Evolutionary conservation across 306 rosid species (phyloP).

Genomic region (Oxytropis ochrocephala): DNA sequence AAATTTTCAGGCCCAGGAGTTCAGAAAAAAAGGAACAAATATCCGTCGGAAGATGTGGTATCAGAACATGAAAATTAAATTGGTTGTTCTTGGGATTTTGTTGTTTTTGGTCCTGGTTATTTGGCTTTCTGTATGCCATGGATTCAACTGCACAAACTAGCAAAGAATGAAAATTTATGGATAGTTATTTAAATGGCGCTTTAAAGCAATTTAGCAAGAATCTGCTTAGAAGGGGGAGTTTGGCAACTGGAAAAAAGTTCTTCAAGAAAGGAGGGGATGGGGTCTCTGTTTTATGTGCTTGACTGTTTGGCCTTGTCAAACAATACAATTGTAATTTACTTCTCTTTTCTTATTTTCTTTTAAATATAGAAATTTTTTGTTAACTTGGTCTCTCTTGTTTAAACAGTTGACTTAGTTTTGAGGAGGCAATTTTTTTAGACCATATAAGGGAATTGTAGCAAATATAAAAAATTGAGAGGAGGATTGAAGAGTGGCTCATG

Average conservation of each 20-base stretch:
- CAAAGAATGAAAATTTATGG: constrained; percentile 10
- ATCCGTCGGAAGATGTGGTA: constrained; percentile 88
- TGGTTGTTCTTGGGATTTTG: constrained; percentile 73
- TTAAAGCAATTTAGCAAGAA: background rate
- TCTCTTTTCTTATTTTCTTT: background rate
- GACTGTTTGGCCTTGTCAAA: constrained; percentile 26
- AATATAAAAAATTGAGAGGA: background rate
- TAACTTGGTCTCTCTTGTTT: background rate
- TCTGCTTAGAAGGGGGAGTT: constrained; percentile 20
- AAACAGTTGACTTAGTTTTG: background rate
- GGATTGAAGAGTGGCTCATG: background rate
- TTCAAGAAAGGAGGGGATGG: constrained; percentile 1
- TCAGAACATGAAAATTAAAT: constrained; percentile 91
- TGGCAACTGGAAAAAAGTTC: constrained; percentile 23
- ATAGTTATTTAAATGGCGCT: constrained; percentile 19
- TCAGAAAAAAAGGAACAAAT: constrained; percentile 61
- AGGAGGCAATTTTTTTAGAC: background rate
- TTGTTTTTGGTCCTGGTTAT: constrained; percentile 62
- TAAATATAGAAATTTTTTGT: constrained; percentile 17
- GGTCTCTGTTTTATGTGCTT: constrained; percentile 21
- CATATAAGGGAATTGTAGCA: background rate
- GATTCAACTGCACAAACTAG: constrained; percentile 81
- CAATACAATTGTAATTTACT: constrained; percentile 26
- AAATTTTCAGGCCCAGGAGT: constrained; percentile 68
- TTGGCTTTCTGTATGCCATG: constrained; percentile 88